A percentile compares a stretch with the other conserved stretches of the same genome.
Conservation (phyloP, 2,329 filamentous ascomycete genomes). For the Aureobasidium sp. region DNA sequence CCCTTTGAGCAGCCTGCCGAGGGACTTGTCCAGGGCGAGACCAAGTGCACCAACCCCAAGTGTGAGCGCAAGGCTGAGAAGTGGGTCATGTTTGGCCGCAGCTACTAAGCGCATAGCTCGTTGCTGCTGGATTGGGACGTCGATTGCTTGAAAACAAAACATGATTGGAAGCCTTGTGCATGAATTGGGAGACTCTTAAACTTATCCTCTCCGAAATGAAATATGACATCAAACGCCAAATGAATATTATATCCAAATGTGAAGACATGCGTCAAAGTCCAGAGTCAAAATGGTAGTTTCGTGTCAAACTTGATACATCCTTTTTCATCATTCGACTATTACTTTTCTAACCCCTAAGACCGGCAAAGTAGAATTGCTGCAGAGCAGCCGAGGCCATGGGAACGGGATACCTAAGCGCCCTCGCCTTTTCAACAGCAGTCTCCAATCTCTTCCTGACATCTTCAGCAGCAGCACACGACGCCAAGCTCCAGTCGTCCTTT, state of each 20-base stretch:
- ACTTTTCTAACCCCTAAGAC: conserved; percentile 16
- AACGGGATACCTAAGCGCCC: conserved; percentile 26
- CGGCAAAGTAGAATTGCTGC: conserved; percentile 30
- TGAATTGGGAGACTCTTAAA: neutral
- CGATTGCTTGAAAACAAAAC: neutral
- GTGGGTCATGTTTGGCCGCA: conserved; percentile 83
- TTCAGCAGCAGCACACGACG: conserved; percentile 32
- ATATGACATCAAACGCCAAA: conserved; percentile 4
- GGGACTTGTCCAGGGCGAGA: conserved; percentile 64
- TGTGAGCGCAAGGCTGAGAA: conserved; percentile 69
- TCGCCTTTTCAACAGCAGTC: conserved; percentile 36
- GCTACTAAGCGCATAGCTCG: conserved; percentile 28
- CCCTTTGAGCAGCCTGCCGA: conserved; percentile 82
- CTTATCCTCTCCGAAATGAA: neutral
- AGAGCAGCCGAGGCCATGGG: conserved; percentile 31
- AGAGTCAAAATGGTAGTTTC: neutral
- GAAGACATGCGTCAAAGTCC: neutral
- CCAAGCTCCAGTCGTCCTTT: conserved; percentile 28
- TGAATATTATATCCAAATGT: neutral
- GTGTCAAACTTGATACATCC: neutral
- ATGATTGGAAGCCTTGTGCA: neutral
- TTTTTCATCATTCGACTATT: neutral
- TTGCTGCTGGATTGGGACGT: neutral
- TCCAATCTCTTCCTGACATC: conserved; percentile 33
- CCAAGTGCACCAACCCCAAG: conserved; percentile 86